Evolutionary conservation across 2,329 filamentous ascomycete species (phyloP).

Genomic region (Reticulascus tulasneorum): DNA sequence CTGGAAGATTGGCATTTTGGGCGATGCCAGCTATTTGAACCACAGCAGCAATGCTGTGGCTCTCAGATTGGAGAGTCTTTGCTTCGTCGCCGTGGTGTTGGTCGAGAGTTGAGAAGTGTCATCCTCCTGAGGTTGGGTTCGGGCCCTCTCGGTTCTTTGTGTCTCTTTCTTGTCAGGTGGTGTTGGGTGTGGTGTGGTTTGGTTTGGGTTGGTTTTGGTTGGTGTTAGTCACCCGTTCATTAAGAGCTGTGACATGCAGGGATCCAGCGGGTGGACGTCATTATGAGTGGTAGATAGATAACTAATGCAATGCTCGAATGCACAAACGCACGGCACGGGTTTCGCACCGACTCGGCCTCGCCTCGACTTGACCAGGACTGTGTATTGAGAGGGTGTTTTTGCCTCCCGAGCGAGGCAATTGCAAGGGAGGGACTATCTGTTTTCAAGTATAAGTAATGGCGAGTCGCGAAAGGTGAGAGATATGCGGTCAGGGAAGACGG

Average conservation of each 20-base stretch:
- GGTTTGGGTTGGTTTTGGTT: constrained; percentile 5
- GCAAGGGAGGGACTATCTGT: too few relatives aligned
- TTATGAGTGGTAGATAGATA: too few relatives aligned
- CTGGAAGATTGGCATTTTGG: constrained; percentile 56
- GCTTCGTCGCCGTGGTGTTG: constrained; percentile 11
- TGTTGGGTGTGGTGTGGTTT: background rate
- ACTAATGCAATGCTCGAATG: too few relatives aligned
- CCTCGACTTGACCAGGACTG: too few relatives aligned
- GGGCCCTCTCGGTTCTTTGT: constrained; percentile 3
- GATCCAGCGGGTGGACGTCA: constrained; percentile 13
- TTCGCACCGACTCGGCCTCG: too few relatives aligned
- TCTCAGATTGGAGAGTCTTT: constrained; percentile 11
- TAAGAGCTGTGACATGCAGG: constrained; percentile 2
- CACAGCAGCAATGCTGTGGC: constrained; percentile 28
- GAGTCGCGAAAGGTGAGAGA: too few relatives aligned
- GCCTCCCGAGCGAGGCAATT: too few relatives aligned
- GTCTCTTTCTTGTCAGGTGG: background rate
- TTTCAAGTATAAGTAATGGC: too few relatives aligned
- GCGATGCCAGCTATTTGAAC: constrained; percentile 22
- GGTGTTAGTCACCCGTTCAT: constrained; percentile 14
- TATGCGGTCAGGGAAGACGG: too few relatives aligned
- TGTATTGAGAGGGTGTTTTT: too few relatives aligned
- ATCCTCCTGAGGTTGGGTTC: too few relatives aligned
- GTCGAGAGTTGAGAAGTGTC: constrained; percentile 1
- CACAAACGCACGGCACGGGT: too few relatives aligned